Conservation (phyloP, 768 basidiomycete genomes). For the Pleurotus pulmonarius region DNA sequence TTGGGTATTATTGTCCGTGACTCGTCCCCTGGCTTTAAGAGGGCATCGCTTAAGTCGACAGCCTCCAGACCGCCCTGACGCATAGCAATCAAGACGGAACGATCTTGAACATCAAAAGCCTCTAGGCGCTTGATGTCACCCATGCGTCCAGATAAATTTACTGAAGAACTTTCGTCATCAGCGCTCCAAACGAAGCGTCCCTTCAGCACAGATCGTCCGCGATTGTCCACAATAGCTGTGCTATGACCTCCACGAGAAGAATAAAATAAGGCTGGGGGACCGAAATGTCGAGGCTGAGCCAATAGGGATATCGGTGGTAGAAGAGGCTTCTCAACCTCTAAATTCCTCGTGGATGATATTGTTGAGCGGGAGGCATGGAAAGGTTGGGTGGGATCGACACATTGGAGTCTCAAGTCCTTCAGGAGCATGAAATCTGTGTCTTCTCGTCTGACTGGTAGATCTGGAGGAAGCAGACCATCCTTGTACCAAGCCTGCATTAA, state of each 20-base stretch:
- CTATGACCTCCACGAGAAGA: slow-evolving; percentile 90
- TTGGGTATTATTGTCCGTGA: slow-evolving; percentile 71
- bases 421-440: slow-evolving; percentile 65
- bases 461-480: slow-evolving; percentile 77
- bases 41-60: slow-evolving; percentile 74
- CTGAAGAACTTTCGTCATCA: slow-evolving; percentile 52
- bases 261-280: slow-evolving; percentile 83
- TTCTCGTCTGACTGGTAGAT: slow-evolving; percentile 74
- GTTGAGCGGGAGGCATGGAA: slow-evolving; percentile 53
- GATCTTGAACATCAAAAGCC: slow-evolving; percentile 73
- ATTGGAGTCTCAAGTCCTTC: slow-evolving; percentile 73
- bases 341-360: slow-evolving; percentile 13
- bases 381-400: slow-evolving; percentile 78
- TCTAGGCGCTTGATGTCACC: slow-evolving; percentile 84
- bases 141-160: slow-evolving; percentile 43
- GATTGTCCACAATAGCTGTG: slow-evolving; percentile 82
- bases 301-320: slow-evolving; percentile 74
- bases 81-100: slow-evolving; percentile 80
- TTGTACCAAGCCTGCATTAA: slow-evolving; percentile 90
- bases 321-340: slow-evolving; percentile 48
- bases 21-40: slow-evolving; percentile 76
- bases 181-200: slow-evolving; percentile 76
- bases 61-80: slow-evolving; percentile 84
- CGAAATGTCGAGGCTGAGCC: slow-evolving; percentile 76
- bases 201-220: slow-evolving; percentile 80